These are phyloP conservation scores for Phanerochaete carnosa DNA, from an alignment of 768 basidiomycete species.

Conservation along the genomic window DNA sequence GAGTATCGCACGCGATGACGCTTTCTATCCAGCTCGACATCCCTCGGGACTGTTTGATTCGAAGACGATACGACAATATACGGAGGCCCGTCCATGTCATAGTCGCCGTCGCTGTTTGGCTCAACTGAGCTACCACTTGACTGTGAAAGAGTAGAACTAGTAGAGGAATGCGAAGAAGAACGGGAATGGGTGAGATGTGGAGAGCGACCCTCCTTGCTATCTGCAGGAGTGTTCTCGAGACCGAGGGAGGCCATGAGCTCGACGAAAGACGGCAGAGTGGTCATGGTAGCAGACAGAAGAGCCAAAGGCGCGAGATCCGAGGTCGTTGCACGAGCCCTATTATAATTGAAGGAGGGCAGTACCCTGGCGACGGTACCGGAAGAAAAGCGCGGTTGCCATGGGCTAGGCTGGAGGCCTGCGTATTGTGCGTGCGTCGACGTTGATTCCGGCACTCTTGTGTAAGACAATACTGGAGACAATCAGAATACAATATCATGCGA, in stretches of 20 bases:
- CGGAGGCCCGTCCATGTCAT: constrained; percentile 10
- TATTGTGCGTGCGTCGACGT: constrained; percentile 17
- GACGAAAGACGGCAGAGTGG: constrained; percentile 81
- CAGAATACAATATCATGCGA: constrained; percentile 14
- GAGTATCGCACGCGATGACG: constrained; percentile 28
- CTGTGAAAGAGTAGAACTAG: constrained; percentile 21
- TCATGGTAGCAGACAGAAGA: constrained; percentile 41
- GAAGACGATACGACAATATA: constrained; percentile 26
- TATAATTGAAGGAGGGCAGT: constrained; percentile 14
- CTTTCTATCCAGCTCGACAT: constrained; percentile 20
- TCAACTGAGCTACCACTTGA: constrained; percentile 21
- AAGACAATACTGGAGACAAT: constrained; percentile 17
- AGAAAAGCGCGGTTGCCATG: constrained; percentile 25
- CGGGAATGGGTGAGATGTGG: constrained; percentile 36
- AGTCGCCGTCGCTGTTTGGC: constrained; percentile 15
- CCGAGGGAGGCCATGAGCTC: constrained; percentile 85
- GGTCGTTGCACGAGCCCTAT: constrained; percentile 1
- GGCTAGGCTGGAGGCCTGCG: constrained; percentile 5
- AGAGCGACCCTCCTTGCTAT: constrained; percentile 7
- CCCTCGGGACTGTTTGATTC: constrained; percentile 14
- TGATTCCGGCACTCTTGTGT: constrained; percentile 3
- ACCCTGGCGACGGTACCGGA: constrained; percentile 25
- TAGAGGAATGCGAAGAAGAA: constrained; percentile 37
- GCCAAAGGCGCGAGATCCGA: constrained; percentile 17
- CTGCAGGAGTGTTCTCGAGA: constrained; percentile 48